These are phyloP conservation scores for Stephanodiscus minutulus DNA, from an alignment of 108 stramenopile species.

Conservation along the genomic window DNA sequence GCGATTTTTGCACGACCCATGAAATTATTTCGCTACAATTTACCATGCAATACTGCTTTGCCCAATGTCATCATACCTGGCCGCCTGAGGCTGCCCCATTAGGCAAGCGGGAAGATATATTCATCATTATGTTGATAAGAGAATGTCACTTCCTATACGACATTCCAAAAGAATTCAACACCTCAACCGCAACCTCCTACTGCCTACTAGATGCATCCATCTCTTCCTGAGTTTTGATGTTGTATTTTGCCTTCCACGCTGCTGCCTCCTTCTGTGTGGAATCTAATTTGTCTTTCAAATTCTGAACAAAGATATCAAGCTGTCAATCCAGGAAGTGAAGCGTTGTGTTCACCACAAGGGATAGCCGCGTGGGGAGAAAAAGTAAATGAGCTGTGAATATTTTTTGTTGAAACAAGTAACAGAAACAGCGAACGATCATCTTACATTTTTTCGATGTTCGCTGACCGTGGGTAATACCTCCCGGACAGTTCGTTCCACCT, in stretches of 20 bases:
- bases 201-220: constrained; percentile 43
- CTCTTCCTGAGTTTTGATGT: constrained; percentile 62
- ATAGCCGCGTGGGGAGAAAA: neutral
- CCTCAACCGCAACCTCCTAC: constrained; percentile 3
- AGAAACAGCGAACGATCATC: constrained; percentile 19
- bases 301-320: constrained; percentile 68
- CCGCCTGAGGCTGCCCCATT: neutral
- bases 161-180: neutral
- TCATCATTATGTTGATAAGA: no score
- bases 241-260: constrained; percentile 79
- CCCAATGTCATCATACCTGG: no score
- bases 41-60: no score
- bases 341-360: neutral
- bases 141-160: no score
- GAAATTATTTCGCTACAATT: no score
- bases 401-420: constrained; percentile 3
- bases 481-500: constrained; percentile 90
- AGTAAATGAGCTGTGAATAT: constrained; percentile 8
- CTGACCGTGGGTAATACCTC: constrained; percentile 93
- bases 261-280: constrained; percentile 74
- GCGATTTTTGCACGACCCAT: no score
- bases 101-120: neutral
- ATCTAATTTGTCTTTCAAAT: constrained; percentile 60
- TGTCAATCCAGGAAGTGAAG: constrained; percentile 14
- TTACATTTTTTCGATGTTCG: constrained; percentile 77